phyloP scores from a whole-genome alignment of 139 green algal genomes.

The Chlorella sp. region DNA sequence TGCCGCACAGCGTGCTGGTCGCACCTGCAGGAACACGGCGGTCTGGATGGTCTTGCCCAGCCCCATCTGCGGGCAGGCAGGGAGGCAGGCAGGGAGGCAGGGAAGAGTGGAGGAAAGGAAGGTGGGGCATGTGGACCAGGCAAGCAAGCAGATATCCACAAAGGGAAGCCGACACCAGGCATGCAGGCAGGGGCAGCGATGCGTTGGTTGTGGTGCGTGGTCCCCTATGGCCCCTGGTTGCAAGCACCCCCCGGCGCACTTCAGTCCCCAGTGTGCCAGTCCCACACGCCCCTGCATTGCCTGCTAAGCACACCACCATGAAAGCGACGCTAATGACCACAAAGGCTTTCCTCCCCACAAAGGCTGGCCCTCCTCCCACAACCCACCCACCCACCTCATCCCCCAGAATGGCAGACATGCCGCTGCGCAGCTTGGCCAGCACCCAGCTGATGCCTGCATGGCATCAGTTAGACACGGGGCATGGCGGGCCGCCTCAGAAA shows the following conservation, averaged over 20 bases:
- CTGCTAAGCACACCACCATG: no score
- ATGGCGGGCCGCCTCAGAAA: background rate
- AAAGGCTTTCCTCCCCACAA: no score
- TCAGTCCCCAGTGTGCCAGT: no score
- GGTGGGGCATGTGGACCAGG: no score
- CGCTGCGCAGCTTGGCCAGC: conserved; percentile 69
- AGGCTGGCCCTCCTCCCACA: no score
- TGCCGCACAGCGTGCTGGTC: background rate
- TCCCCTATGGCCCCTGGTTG: no score
- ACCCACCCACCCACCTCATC: conserved; percentile 61
- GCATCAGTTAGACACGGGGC: background rate
- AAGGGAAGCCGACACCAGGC: no score
- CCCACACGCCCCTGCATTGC: no score
- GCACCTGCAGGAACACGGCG: conserved; percentile 25
- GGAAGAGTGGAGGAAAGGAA: background rate
- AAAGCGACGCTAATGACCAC: no score
- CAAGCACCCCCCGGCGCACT: no score
- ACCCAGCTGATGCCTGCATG: conserved; percentile 35
- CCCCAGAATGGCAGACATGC: conserved; percentile 75
- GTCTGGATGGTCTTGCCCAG: conserved; percentile 67
- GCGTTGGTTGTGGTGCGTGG: no score
- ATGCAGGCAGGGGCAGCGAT: background rate
- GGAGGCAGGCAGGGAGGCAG: background rate
- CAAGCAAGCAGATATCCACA: no score
- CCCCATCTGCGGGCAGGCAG: conserved; percentile 61